Evolutionary conservation across 192 early-diverging fungal species (phyloP).

Genomic region (Backusella luteola): DNA sequence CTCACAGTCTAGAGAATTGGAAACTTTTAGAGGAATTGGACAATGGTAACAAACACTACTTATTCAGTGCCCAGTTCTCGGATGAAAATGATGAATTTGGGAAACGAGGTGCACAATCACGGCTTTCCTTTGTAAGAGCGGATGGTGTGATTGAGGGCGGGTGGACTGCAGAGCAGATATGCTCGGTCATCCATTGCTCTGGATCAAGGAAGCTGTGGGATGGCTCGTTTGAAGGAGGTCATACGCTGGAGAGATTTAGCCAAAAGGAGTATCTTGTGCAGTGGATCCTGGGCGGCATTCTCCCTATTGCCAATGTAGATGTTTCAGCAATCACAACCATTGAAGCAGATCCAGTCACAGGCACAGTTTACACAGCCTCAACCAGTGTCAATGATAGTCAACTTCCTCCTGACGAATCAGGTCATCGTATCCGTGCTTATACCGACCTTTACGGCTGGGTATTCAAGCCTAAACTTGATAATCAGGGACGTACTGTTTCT

Average conservation of each 20-base stretch:
- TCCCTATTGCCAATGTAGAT: conserved; percentile 34
- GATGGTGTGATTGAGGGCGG: conserved; percentile 46
- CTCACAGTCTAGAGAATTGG: conserved; percentile 43
- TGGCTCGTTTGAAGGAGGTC: conserved; percentile 44
- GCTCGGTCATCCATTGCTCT: conserved; percentile 44
- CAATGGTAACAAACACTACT: conserved; percentile 40
- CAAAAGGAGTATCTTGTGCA: conserved; percentile 47
- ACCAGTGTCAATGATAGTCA: conserved; percentile 47
- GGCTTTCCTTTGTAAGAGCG: conserved; percentile 41
- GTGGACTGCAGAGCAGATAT: conserved; percentile 54
- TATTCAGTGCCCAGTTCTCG: conserved; percentile 35
- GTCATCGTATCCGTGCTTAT: conserved; percentile 41
- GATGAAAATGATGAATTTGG: conserved; percentile 25
- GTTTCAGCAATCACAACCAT: conserved; percentile 46
- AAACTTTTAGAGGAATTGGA: conserved; percentile 29
- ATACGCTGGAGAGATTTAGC: conserved; percentile 47
- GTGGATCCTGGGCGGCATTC: conserved; percentile 7
- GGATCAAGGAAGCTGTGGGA: conserved; percentile 55
- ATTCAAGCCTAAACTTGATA: conserved; percentile 45
- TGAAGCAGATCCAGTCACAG: conserved; percentile 47
- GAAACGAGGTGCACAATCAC: neutral
- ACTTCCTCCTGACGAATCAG: conserved; percentile 43
- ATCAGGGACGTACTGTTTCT: conserved; percentile 34
- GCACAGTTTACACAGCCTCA: conserved; percentile 42
- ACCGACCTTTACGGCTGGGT: conserved; percentile 49